Evolutionary conservation across 1,284 basidiomycete genomes (phyloP).

Genomic region (Sphaerobolus stellatus): DNA sequence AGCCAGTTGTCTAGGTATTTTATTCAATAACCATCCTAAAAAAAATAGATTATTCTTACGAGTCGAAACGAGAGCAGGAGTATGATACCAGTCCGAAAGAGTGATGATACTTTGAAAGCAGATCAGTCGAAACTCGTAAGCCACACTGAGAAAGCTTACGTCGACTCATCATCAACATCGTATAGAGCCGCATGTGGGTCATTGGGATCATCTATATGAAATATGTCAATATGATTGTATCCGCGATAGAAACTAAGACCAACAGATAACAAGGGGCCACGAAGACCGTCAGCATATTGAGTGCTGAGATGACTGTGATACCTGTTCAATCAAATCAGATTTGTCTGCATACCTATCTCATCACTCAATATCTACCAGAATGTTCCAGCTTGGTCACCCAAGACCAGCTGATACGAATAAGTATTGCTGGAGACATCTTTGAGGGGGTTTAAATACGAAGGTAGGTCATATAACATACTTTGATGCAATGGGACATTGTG

Average conservation of each 20-base stretch:
- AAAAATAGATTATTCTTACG: not conserved
- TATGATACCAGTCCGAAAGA: too few relatives aligned
- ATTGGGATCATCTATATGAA: conserved; percentile 11
- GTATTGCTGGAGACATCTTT: conserved; percentile 20
- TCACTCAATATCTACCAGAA: conserved; percentile 30
- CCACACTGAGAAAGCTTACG: not conserved
- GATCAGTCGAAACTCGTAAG: not conserved
- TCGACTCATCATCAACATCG: conserved; percentile 21
- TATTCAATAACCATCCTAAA: conserved; percentile 17
- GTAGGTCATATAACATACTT: conserved; percentile 16
- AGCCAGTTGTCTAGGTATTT: conserved; percentile 17
- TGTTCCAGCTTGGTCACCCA: conserved; percentile 33
- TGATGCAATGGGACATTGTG: conserved; percentile 47
- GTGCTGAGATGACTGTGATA: conserved; percentile 40
- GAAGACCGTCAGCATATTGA: conserved; percentile 45
- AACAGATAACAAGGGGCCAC: conserved; percentile 19
- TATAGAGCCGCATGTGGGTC: conserved; percentile 12
- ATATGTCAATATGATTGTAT: not conserved
- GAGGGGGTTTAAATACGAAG: conserved; percentile 21
- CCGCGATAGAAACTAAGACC: not conserved
- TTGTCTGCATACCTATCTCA: not conserved
- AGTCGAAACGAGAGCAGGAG: conserved; percentile 13
- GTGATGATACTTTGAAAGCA: too few relatives aligned
- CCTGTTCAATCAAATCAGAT: conserved; percentile 26
- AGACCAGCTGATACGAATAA: not conserved